Conservation (phyloP, 805 yeast species). For the Myxozyma sirexii region DNA sequence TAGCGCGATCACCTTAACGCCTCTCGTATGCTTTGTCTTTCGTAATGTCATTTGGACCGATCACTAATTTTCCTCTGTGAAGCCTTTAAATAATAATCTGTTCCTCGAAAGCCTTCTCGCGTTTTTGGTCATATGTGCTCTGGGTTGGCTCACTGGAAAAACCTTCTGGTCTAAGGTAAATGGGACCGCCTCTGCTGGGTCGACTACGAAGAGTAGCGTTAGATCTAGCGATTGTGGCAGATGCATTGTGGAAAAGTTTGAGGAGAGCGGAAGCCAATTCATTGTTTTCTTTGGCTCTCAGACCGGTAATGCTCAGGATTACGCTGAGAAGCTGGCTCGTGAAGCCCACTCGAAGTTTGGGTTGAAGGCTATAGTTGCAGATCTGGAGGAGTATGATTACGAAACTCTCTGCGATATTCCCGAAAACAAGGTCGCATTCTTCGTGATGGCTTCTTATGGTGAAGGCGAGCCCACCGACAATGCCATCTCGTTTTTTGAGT, state of each 20-base stretch:
- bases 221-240: background rate
- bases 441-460: conserved; percentile 90
- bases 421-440: conserved; percentile 59
- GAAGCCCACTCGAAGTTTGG: conserved; percentile 82
- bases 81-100: too few species aligned
- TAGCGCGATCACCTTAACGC: too few species aligned
- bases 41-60: too few species aligned
- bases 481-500: conserved; percentile 73
- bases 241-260: background rate
- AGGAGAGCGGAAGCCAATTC: conserved; percentile 48
- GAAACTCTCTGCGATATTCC: conserved; percentile 70
- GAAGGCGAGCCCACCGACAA: conserved; percentile 98
- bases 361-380: conserved; percentile 78
- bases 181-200: background rate
- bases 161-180: background rate
- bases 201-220: background rate
- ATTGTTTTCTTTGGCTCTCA: conserved; percentile 89
- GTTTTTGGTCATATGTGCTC: too few species aligned
- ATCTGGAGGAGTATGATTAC: conserved; percentile 82
- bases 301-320: conserved; percentile 98
- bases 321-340: conserved; percentile 83
- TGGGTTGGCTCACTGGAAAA: background rate
- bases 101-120: too few species aligned
- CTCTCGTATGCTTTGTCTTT: too few species aligned
- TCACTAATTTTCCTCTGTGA: too few species aligned